phyloP scores from a whole-genome alignment of 306 rosid species.

The Luffa acutangula region DNA sequence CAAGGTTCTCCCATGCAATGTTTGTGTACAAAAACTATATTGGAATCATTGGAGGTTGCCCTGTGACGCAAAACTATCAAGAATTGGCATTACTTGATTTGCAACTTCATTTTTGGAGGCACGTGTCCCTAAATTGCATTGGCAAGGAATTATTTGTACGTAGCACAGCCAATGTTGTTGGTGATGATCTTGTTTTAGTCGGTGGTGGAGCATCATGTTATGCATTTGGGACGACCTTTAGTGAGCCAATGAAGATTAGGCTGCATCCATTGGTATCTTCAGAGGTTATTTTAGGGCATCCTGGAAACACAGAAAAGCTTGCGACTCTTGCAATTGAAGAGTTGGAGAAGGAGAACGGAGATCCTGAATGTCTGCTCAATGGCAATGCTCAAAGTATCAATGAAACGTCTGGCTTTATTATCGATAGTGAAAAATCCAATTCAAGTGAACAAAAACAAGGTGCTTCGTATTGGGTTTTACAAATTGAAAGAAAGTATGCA shows the following conservation, averaged over 20 bases:
- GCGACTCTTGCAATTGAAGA: conserved; percentile 20
- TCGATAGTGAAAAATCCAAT: conserved; percentile 16
- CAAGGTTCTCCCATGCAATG: conserved; percentile 91
- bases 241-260: conserved; percentile 67
- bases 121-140: conserved; percentile 47
- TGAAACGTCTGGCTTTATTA: conserved; percentile 21
- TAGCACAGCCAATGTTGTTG: conserved; percentile 54
- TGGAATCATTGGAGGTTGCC: conserved; percentile 91
- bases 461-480: conserved; percentile 43
- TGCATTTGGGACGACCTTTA: conserved; percentile 95
- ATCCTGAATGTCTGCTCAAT: conserved; percentile 16
- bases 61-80: conserved; percentile 59
- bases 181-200: conserved; percentile 61
- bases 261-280: conserved; percentile 30
- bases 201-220: conserved; percentile 96
- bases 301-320: conserved; percentile 15
- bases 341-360: conserved; percentile 9
- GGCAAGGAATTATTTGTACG: conserved; percentile 80
- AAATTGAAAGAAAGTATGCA: conserved; percentile 58
- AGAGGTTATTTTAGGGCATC: conserved; percentile 24
- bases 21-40: conserved; percentile 58
- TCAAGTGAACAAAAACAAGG: conserved; percentile 17
- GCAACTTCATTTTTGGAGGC: conserved; percentile 43
- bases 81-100: conserved; percentile 80
- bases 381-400: conserved; percentile 20